These are phyloP conservation scores for Marasmius tenuissimus DNA, from an alignment of 1,284 basidiomycete genomes.

Conservation along the genomic window DNA sequence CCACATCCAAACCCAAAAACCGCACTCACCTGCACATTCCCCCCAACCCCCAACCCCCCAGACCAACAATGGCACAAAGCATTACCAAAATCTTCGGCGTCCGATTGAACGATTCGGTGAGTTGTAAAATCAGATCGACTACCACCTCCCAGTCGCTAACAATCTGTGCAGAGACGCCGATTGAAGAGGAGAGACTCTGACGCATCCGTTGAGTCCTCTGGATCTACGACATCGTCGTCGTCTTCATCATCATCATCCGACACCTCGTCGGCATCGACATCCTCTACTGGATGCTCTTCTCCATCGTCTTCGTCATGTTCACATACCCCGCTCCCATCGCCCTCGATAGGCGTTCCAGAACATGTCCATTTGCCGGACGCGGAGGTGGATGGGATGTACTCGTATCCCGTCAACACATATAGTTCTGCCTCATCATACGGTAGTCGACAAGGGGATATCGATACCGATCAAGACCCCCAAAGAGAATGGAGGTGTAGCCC, in stretches of 20 bases:
- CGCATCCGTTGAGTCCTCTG: neutral
- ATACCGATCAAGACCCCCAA: neutral
- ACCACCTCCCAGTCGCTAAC: neutral
- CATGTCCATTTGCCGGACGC: neutral
- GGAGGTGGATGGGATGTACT: neutral
- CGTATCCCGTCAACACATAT: neutral
- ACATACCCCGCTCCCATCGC: neutral
- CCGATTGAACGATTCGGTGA: neutral
- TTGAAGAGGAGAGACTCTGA: neutral
- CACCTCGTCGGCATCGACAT: neutral
- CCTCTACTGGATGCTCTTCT: neutral
- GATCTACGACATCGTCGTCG: neutral
- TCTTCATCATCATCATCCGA: neutral
- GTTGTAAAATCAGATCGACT: neutral
- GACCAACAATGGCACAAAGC: neutral
- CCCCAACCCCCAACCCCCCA: neutral
- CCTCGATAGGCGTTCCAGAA: neutral
- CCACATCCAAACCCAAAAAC: neutral
- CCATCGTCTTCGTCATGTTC: neutral
- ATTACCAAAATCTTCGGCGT: neutral
- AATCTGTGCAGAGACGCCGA: neutral
- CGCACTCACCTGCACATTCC: neutral
- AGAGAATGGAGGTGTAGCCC: neutral
- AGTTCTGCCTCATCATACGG: neutral
- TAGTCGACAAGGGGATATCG: neutral